Conservation (phyloP, 129 eudicot species). For the Gnaphalium uliginosum region DNA sequence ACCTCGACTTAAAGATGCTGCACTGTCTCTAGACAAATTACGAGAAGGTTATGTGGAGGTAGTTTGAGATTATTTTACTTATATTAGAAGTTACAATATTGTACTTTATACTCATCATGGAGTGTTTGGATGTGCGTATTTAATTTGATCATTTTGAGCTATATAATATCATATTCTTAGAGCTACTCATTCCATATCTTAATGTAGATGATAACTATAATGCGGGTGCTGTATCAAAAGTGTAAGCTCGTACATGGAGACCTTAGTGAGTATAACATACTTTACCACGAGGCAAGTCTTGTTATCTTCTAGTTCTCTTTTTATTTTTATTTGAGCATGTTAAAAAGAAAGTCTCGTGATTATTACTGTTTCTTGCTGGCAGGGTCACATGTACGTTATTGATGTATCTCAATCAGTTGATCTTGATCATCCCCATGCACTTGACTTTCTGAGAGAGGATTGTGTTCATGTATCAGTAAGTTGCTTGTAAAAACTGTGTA, state of each 20-base stretch:
- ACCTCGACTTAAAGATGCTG: constrained; percentile 97
- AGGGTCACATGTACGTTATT: constrained; percentile 91
- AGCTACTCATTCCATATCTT: constrained; percentile 13
- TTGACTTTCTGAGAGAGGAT: constrained; percentile 87
- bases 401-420: constrained; percentile 98
- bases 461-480: constrained; percentile 91
- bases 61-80: constrained; percentile 8
- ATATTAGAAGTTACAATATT: neutral
- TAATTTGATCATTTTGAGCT: neutral
- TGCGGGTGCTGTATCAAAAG: constrained; percentile 87
- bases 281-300: constrained; percentile 64
- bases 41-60: constrained; percentile 92
- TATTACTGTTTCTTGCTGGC: constrained; percentile 20
- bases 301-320: neutral
- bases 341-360: neutral
- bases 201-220: constrained; percentile 65
- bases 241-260: constrained; percentile 98
- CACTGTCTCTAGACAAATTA: constrained; percentile 74
- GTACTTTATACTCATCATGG: neutral
- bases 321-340: neutral
- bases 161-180: constrained; percentile 6
- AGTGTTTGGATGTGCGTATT: no score
- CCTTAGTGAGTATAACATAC: constrained; percentile 88
- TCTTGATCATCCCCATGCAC: constrained; percentile 97
- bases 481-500: constrained; percentile 18